These are phyloP conservation scores for Pulveroboletus sp. DNA, from an alignment of 768 basidiomycete genomes.

Conservation along the genomic window DNA sequence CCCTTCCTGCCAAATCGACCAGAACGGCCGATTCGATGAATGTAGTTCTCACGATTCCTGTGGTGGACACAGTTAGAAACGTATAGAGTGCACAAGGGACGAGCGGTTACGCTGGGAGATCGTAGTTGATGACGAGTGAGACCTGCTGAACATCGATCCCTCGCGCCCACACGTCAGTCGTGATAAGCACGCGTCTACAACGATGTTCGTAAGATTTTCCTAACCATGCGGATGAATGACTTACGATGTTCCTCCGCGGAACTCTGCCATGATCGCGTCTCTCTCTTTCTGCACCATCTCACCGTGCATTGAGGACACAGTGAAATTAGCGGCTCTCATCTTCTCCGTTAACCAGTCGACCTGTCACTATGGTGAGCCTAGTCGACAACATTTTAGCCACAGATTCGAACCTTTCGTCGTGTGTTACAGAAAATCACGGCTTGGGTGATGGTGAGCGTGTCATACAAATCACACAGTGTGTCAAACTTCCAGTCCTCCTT, in stretches of 20 bases:
- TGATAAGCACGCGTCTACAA: slow-evolving; percentile 83
- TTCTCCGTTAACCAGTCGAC: slow-evolving; percentile 99
- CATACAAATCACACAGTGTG: slow-evolving; percentile 94
- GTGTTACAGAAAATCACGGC: slow-evolving; percentile 99
- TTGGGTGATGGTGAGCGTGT: slow-evolving; percentile 98
- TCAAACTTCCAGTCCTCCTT: slow-evolving; percentile 99
- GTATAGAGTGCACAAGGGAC: slow-evolving; percentile 2
- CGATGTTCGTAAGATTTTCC: slow-evolving; percentile 1
- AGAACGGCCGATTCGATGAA: slow-evolving; percentile 98
- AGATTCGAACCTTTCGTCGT: slow-evolving; percentile 72
- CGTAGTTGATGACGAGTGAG: slow-evolving; percentile 95
- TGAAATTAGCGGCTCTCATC: slow-evolving; percentile 98
- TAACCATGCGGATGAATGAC: slow-evolving; percentile 25
- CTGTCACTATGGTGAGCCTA: slow-evolving; percentile 35
- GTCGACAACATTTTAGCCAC: not conserved
- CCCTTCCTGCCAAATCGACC: slow-evolving; percentile 99
- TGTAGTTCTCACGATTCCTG: slow-evolving; percentile 98
- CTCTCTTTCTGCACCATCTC: slow-evolving; percentile 96
- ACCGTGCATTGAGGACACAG: slow-evolving; percentile 93
- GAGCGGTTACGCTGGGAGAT: slow-evolving; percentile 75
- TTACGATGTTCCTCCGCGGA: slow-evolving; percentile 88
- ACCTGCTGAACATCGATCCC: slow-evolving; percentile 99
- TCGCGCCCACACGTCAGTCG: slow-evolving; percentile 95
- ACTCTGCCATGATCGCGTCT: slow-evolving; percentile 95
- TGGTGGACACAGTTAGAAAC: slow-evolving; percentile 13